Percentiles rank a stretch among this genome's conserved stretches.
These are phyloP conservation scores for Yamadazyma nakazawae DNA, from an alignment of 805 yeast species.

Conservation along the genomic window DNA sequence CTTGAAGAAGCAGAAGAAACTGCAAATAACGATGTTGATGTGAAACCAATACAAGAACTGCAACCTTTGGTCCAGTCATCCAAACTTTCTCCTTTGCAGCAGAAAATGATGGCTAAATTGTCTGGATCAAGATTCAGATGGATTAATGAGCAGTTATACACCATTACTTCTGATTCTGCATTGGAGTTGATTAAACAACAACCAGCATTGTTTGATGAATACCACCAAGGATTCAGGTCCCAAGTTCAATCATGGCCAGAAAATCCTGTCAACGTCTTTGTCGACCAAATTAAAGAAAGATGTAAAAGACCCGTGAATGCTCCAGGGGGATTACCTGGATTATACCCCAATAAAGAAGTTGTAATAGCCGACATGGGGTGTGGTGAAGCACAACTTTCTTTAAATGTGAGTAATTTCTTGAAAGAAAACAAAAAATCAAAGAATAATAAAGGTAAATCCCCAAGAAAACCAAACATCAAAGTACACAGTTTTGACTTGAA, in stretches of 20 bases:
- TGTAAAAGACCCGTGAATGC: slow-evolving; percentile 74
- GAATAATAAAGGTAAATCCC: slow-evolving; percentile 19
- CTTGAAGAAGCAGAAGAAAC: neutral
- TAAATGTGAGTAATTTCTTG: slow-evolving; percentile 56
- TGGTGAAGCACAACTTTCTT: slow-evolving; percentile 90
- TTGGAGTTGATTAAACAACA: slow-evolving; percentile 68
- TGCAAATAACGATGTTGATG: slow-evolving; percentile 9
- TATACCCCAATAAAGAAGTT: slow-evolving; percentile 50
- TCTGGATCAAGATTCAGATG: slow-evolving; percentile 96
- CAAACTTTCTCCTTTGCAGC: slow-evolving; percentile 81
- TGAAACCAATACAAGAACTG: slow-evolving; percentile 6
- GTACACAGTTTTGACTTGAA: slow-evolving; percentile 92
- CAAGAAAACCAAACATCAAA: slow-evolving; percentile 36
- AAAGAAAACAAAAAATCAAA: slow-evolving; percentile 31
- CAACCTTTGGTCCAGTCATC: slow-evolving; percentile 3
- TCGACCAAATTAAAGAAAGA: slow-evolving; percentile 60
- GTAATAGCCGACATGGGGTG: slow-evolving; percentile 98
- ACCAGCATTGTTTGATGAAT: slow-evolving; percentile 88
- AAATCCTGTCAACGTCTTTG: slow-evolving; percentile 93
- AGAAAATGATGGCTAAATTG: slow-evolving; percentile 91
- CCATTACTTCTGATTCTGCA: slow-evolving; percentile 77
- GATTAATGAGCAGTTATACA: slow-evolving; percentile 97
- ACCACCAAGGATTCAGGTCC: slow-evolving; percentile 90
- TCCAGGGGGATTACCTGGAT: slow-evolving; percentile 93
- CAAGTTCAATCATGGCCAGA: slow-evolving; percentile 99